Evolutionary conservation across 805 yeast species (phyloP).

Genomic region (Diddensiella caesifluorescens): DNA sequence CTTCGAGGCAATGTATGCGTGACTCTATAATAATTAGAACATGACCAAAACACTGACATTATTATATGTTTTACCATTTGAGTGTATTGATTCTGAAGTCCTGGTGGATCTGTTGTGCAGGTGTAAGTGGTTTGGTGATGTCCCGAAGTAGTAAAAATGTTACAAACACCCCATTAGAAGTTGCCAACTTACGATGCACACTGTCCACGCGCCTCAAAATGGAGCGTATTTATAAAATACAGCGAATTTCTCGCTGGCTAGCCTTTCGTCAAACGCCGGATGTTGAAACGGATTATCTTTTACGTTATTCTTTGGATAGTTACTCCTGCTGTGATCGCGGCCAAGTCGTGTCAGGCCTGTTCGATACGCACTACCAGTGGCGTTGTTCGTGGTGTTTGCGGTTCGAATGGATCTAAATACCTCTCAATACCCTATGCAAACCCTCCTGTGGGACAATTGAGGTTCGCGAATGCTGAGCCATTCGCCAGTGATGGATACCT

Average conservation of each 20-base stretch:
- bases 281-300: too few relatives aligned
- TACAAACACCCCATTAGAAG: not conserved
- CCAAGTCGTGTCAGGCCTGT: too few relatives aligned
- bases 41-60: not conserved
- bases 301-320: too few relatives aligned
- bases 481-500: slow-evolving; percentile 15
- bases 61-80: slow-evolving; percentile 1
- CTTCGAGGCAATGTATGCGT: slow-evolving; percentile 22
- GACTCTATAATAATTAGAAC: slow-evolving; percentile 8
- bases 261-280: too few relatives aligned
- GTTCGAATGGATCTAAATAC: slow-evolving; percentile 26
- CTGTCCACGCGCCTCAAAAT: not conserved
- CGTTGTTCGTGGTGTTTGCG: slow-evolving; percentile 24
- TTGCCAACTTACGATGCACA: too few relatives aligned
- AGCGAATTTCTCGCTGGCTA: too few relatives aligned
- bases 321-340: too few relatives aligned
- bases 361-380: slow-evolving; percentile 16
- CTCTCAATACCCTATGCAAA: slow-evolving; percentile 29
- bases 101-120: too few relatives aligned
- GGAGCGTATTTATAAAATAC: not conserved
- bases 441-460: slow-evolving; percentile 27
- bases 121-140: not conserved
- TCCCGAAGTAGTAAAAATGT: not conserved
- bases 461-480: slow-evolving; percentile 26
- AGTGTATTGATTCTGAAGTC: too few relatives aligned